Base-by-base conservation (phyloP, 2,329 filamentous ascomycete species). In the Harringtonia lauricola region DNA sequence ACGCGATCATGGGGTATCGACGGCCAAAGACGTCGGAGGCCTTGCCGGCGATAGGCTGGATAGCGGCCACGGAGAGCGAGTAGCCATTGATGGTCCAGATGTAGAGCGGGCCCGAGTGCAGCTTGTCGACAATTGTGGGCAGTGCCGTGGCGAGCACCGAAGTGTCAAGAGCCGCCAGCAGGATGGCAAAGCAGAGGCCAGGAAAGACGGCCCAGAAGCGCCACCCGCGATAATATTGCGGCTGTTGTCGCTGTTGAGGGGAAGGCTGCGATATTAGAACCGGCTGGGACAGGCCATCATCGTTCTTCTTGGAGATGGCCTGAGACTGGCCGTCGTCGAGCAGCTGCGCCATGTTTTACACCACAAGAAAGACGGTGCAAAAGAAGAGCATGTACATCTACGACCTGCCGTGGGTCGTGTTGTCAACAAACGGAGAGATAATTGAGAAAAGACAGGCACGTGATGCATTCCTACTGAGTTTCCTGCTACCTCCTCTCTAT, bases 21-120 rank as follows among this genome's bases (percentile, higher is more conserved):
- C 44, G 41, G 30, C 44, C 44, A 19, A 34, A 46, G 36, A 51
- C 36, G 19, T 48, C 41, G 2, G 47, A 42, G 1, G 72, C 48
- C 48, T 75, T 70, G 1, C 69, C 70, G 36, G 65, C 68, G 0
- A 74, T 49, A 0, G 73, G 73, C 41, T 71, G 70, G 2, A 72
- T 57, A 2, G 65, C 64, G 8, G 52, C 43, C n/a, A 39, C 28
- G 7, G 37, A 30, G 13, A 39, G 37, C 28, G 37, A 14, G 28
- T 39, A 39, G 26, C 37, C 37, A 31, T 39, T 39, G 37, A 39
- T 39, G 37, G 37, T 31, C 37, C 37, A 39, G 26, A 39, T 31
- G 18, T 39, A 39, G 37, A 39, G 37, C 26, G 37, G 15, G 28
- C 37, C 37, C 26, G 37, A 39, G 28, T 39, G 37, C 37, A 39